Percentiles rank a stretch among this genome's conserved stretches.
phyloP scores from a whole-genome alignment of 2,329 filamentous ascomycete species.

The Xylaria polymorpha region DNA sequence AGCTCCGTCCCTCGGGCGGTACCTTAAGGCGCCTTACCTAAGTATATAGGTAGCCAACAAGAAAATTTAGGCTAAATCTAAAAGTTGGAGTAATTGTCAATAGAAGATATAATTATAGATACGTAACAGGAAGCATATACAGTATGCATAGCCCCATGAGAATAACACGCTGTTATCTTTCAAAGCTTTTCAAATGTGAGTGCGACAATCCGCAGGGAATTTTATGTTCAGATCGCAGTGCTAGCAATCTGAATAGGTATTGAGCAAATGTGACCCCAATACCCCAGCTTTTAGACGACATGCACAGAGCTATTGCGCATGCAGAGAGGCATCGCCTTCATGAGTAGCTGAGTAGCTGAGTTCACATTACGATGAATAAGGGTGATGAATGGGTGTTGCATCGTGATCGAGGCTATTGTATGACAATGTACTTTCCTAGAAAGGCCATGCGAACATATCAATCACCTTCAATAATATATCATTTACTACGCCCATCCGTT shows the following conservation, averaged over 20 bases:
- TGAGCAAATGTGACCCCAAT: neutral
- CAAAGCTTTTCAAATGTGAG: too few species aligned
- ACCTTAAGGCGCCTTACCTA: neutral
- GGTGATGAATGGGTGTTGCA: neutral
- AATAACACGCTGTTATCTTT: too few species aligned
- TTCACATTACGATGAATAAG: neutral
- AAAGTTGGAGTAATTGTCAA: conserved; percentile 15
- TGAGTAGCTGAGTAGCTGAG: neutral
- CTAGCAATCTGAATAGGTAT: neutral
- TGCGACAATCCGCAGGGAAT: too few species aligned
- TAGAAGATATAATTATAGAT: neutral
- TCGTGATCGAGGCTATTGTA: neutral
- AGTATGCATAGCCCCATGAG: too few species aligned
- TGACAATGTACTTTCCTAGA: neutral
- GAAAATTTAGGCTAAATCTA: conserved; percentile 21
- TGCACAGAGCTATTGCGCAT: neutral
- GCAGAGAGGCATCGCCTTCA: neutral
- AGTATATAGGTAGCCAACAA: neutral
- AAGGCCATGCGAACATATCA: neutral
- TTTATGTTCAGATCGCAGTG: neutral
- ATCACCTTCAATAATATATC: neutral
- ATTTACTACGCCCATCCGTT: neutral
- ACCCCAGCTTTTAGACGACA: neutral
- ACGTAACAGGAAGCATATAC: too few species aligned
- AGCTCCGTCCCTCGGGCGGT: neutral